Evolutionary conservation across 768 basidiomycete species (phyloP).

Genomic region (Phlegmacium glaucopus): DNA sequence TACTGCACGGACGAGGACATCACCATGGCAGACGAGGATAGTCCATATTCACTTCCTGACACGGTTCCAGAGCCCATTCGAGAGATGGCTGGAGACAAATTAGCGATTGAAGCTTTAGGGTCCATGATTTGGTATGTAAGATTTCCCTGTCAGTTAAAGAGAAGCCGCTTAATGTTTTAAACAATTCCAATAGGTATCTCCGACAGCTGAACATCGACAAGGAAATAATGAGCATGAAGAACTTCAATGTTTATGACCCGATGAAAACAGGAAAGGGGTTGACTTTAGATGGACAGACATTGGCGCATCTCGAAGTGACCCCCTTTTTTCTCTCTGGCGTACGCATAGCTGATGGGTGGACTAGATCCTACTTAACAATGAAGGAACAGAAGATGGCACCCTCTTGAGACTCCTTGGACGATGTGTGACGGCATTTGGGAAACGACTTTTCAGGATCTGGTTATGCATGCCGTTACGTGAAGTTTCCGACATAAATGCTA

Average conservation of each 20-base stretch:
- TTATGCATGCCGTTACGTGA: conserved; percentile 88
- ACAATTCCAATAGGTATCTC: conserved; percentile 87
- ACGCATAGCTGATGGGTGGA: not conserved
- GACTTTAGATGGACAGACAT: conserved; percentile 89
- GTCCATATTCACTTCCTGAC: conserved; percentile 37
- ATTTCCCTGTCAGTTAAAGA: conserved; percentile 10
- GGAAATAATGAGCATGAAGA: conserved; percentile 92
- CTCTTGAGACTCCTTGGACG: conserved; percentile 76
- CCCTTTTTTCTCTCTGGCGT: not conserved
- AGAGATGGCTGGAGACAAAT: conserved; percentile 59
- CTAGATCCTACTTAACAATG: conserved; percentile 85
- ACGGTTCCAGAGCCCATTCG: conserved; percentile 71
- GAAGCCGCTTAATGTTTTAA: conserved; percentile 88
- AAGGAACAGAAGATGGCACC: conserved; percentile 91
- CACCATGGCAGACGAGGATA: conserved; percentile 29
- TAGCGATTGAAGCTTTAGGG: conserved; percentile 84
- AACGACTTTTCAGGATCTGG: conserved; percentile 96
- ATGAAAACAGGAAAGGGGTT: conserved; percentile 87
- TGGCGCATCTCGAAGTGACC: conserved; percentile 89
- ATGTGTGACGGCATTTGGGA: conserved; percentile 92
- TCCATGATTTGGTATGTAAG: conserved; percentile 80
- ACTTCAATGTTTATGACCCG: conserved; percentile 97
- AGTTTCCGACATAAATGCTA: conserved; percentile 80
- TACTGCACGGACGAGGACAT: conserved; percentile 46
- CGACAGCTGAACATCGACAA: conserved; percentile 94